Conservation (phyloP, 106 monocot genomes). For the Chionographis japonica region DNA sequence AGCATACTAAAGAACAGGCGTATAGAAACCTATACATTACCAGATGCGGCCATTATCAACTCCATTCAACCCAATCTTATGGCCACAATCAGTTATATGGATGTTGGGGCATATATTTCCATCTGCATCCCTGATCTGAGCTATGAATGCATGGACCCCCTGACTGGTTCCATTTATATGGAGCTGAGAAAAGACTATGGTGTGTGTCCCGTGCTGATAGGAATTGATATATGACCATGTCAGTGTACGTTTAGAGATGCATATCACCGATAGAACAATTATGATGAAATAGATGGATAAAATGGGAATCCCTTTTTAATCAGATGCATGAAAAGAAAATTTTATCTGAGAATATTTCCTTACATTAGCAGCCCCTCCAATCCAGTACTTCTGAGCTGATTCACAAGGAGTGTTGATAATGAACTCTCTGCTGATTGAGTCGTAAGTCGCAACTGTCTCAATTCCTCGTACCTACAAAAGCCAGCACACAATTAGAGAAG, state of each 20-base stretch:
- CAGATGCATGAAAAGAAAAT: background rate
- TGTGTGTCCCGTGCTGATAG: conserved; percentile 89
- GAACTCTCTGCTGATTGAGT: conserved; percentile 57
- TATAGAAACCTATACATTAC: conserved; percentile 25
- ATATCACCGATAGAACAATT: background rate
- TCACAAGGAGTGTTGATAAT: conserved; percentile 95
- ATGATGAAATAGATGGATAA: background rate
- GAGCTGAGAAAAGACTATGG: conserved; percentile 88
- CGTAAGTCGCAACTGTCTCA: conserved; percentile 83
- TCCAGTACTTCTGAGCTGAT: conserved; percentile 99
- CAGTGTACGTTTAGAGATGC: background rate
- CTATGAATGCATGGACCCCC: conserved; percentile 96
- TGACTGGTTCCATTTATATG: conserved; percentile 75
- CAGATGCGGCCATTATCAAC: conserved; percentile 99
- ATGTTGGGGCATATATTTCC: conserved; percentile 79
- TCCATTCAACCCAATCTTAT: conserved; percentile 97
- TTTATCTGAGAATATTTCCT: background rate
- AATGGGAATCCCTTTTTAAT: background rate
- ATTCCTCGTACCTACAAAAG: conserved; percentile 77
- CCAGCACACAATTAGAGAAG: background rate
- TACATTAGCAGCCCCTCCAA: conserved; percentile 95
- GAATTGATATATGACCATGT: background rate
- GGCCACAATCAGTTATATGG: conserved; percentile 91
- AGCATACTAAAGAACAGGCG: background rate
- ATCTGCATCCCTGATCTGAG: conserved; percentile 86